Evolutionary conservation across 2,329 filamentous ascomycete species (phyloP), one percentile per base, ranked within the genome.

Genomic region (Neonectria sp.): DNA sequence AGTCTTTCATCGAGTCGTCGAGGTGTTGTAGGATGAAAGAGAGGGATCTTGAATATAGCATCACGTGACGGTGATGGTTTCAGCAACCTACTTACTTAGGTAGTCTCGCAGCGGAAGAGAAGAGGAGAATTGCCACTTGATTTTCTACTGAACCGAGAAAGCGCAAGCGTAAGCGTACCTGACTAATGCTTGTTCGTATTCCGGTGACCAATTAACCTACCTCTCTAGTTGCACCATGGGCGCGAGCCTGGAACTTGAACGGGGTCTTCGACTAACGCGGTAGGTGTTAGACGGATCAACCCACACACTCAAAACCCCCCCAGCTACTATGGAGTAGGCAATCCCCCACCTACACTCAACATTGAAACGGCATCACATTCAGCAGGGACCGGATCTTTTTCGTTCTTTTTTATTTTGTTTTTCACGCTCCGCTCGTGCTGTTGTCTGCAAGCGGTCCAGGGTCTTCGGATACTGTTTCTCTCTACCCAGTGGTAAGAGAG

Each of bases 241-340:
- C n/a, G 29, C n/a, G 29, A 24, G 17, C 37, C 24, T 53, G 9
- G 21, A 31, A 52, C 43, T 24, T 53, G 21, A 21, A 27, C 4
- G 59, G 52, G 52, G 24, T 33, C 48, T 56, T 63, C 25, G 35
- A 45, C 60, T 51, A 62, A 56, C 53, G 57, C 40, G 27, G 31
- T 52, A 52, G 35, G 57, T 60, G 35, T 52, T 51, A 31, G 45
- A 51, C 57, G 24, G 27, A 7, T 29, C 31, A 55, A 31, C 40
- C 60, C 60, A 49, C 60, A 33, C 48, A 33, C 25, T 17, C 21
- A 11, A n/a, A 17, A 35, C 21, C 24, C n/a, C 21, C 2, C 40
- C 6, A 21, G 40, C n/a, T 21, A 21, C 17, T 45, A 21, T 21
- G 15, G 35, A 37, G 35, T 15, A 37, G 12, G 35, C 2, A 15